Conservation (phyloP, 2,329 filamentous ascomycete genomes). For the Ceratocystiopsis minuta region DNA sequence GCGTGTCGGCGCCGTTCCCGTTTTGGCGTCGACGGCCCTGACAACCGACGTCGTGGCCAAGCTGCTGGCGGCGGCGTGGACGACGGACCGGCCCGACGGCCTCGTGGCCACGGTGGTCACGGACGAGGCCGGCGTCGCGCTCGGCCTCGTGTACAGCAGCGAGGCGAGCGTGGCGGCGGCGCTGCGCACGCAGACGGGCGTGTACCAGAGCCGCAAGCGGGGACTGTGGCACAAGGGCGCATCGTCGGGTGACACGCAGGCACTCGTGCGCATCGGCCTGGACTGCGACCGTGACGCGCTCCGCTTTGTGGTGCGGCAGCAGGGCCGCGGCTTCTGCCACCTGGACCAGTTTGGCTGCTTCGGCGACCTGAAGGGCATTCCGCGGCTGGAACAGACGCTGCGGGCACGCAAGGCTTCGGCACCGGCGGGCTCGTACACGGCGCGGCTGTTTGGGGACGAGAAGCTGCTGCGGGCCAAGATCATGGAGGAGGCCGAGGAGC, state of each 20-base stretch:
- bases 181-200: constrained; percentile 56
- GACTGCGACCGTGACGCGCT: constrained; percentile 92
- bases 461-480: constrained; percentile 88
- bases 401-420: constrained; percentile 65
- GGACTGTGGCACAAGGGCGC: constrained; percentile 95
- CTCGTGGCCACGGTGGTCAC: constrained; percentile 82
- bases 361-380: constrained; percentile 63
- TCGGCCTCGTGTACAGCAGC: constrained; percentile 90
- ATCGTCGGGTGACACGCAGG: constrained; percentile 83
- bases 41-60: constrained; percentile 58
- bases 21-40: constrained; percentile 53
- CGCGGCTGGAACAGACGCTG: constrained; percentile 74
- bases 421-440: constrained; percentile 82
- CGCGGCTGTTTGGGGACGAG: constrained; percentile 76
- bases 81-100: constrained; percentile 65
- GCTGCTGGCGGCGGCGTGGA: constrained; percentile 57
- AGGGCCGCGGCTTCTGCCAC: constrained; percentile 81
- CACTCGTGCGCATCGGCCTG: constrained; percentile 65
- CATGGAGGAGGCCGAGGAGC: constrained; percentile 92
- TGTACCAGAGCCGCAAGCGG: constrained; percentile 91
- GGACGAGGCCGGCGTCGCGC: constrained; percentile 65
- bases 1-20: constrained; percentile 43
- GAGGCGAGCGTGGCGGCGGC: constrained; percentile 79
- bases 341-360: constrained; percentile 86
- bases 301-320: constrained; percentile 77